phyloP scores from a whole-genome alignment of 257 asterid genomes.

The Verbena officinalis region DNA sequence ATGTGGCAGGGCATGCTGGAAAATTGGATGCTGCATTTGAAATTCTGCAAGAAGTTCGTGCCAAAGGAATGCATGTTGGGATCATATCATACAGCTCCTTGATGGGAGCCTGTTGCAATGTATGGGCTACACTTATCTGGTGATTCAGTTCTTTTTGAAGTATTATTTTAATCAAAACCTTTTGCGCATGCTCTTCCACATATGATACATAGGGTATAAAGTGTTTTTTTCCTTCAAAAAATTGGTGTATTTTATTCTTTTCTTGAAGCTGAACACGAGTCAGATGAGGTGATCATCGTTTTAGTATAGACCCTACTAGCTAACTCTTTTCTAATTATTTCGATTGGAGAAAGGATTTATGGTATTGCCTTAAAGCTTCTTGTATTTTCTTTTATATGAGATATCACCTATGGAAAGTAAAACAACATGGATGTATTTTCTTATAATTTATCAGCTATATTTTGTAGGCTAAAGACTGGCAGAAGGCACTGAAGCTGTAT shows the following conservation, averaged over 20 bases:
- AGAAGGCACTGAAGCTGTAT: constrained; percentile 83
- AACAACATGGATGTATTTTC: no score
- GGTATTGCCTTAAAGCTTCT: no score
- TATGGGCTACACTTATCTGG: constrained; percentile 34
- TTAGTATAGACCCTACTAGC: constrained; percentile 5
- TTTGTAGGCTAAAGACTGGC: constrained; percentile 80
- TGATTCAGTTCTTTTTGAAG: constrained; percentile 8
- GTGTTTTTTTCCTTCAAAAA: constrained; percentile 9
- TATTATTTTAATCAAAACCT: constrained; percentile 17
- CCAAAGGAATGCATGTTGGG: constrained; percentile 79
- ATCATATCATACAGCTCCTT: constrained; percentile 86
- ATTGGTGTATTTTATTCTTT: constrained; percentile 5
- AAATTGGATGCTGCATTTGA: constrained; percentile 92
- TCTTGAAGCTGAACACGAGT: constrained; percentile 13
- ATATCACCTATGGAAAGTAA: constrained; percentile 1
- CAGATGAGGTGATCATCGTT: constrained; percentile 23
- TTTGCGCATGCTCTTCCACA: constrained; percentile 17
- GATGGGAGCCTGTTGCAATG: constrained; percentile 99
- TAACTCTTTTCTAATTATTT: constrained; percentile 11
- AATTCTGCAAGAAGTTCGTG: constrained; percentile 74
- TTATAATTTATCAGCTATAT: constrained; percentile 30
- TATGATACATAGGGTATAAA: constrained; percentile 16
- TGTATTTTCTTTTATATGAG: constrained; percentile 12
- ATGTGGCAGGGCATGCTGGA: constrained; percentile 97
- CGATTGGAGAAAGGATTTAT: constrained; percentile 9